Percentiles rank a stretch among this genome's conserved stretches.
Evolutionary conservation across 495 filamentous ascomycete genomes (phyloP).

Genomic region (Penicillium psychrofluorescens): DNA sequence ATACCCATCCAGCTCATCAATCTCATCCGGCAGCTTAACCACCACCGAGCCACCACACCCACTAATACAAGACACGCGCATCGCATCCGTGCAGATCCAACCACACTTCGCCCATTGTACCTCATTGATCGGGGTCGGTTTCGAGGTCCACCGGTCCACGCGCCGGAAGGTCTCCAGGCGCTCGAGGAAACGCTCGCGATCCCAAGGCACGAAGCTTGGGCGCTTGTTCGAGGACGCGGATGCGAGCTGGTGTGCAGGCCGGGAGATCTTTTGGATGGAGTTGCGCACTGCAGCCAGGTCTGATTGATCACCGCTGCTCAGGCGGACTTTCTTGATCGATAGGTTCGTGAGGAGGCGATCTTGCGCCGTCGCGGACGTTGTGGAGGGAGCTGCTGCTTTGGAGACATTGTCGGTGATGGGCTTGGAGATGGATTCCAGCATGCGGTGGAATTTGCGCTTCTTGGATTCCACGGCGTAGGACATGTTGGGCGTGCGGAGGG

Average conservation of each 20-base stretch:
- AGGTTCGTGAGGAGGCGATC: constrained; percentile 23
- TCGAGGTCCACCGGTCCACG: constrained; percentile 72
- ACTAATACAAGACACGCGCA: constrained; percentile 72
- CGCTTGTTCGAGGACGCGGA: constrained; percentile 21
- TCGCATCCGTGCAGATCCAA: constrained; percentile 78
- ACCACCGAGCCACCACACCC: constrained; percentile 76
- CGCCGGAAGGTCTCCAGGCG: constrained; percentile 82
- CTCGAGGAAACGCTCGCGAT: constrained; percentile 73
- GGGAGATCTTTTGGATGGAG: constrained; percentile 18
- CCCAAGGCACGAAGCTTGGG: constrained; percentile 72
- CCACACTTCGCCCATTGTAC: constrained; percentile 93
- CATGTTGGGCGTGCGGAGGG: constrained; percentile 20
- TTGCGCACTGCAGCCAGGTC: constrained; percentile 19
- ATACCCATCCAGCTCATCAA: constrained; percentile 41
- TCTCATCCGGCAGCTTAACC: constrained; percentile 65
- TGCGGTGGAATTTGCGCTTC: constrained; percentile 49
- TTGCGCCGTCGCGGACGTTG: constrained; percentile 15
- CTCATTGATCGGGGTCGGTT: constrained; percentile 77
- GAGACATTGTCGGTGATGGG: constrained; percentile 11
- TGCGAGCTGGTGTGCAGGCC: constrained; percentile 13
- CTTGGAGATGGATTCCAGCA: constrained; percentile 47
- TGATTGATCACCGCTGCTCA: constrained; percentile 17
- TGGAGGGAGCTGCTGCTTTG: constrained; percentile 14
- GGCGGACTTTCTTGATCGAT: constrained; percentile 33
- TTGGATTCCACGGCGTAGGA: constrained; percentile 47